Conservation (phyloP, 352 stramenopile genomes). For the Globisporangium okanoganense region DNA sequence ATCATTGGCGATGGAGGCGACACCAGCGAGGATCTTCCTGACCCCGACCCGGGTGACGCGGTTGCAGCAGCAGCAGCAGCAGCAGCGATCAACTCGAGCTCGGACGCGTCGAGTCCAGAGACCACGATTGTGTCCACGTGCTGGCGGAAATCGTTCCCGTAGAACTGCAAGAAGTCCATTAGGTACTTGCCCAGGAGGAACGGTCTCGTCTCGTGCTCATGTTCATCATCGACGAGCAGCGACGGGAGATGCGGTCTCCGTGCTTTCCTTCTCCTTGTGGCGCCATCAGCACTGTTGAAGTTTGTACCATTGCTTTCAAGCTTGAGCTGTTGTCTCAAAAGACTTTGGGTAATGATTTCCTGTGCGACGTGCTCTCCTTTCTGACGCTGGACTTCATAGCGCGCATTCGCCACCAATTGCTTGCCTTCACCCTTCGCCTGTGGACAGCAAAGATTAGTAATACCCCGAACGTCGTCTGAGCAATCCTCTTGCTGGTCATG, state of each 20-base stretch:
- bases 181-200: constrained; percentile 74
- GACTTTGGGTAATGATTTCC: constrained; percentile 51
- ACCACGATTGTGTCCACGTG: constrained; percentile 57
- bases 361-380: constrained; percentile 47
- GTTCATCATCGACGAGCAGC: constrained; percentile 26
- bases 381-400: constrained; percentile 41
- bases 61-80: background rate
- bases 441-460: background rate
- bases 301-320: constrained; percentile 9
- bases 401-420: constrained; percentile 13
- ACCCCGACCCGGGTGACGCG: background rate
- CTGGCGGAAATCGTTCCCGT: constrained; percentile 77
- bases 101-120: constrained; percentile 2
- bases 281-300: background rate
- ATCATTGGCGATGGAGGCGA: background rate
- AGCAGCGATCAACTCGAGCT: constrained; percentile 5
- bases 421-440: background rate
- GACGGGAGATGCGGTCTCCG: constrained; percentile 35
- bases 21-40: background rate
- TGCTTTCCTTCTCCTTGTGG: constrained; percentile 17
- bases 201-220: constrained; percentile 34
- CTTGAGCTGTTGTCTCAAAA: constrained; percentile 29
- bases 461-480: background rate
- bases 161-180: constrained; percentile 85
- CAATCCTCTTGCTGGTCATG: background rate